Evolutionary conservation across 768 basidiomycete species (phyloP).

Genomic region (Holtermanniella nyarrowii): DNA sequence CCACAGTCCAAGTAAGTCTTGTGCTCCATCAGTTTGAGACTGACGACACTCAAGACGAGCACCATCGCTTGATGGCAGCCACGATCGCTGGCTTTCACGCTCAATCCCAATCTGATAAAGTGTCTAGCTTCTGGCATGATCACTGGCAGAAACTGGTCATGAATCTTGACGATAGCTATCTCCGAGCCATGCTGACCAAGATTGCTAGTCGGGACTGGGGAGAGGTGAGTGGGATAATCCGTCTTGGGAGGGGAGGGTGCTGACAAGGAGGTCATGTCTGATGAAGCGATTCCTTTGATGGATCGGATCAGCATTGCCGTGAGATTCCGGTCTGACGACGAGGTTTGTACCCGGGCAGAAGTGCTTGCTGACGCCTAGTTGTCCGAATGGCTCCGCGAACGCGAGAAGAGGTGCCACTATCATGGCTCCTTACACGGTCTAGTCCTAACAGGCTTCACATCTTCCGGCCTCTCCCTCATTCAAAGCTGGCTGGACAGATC

Average conservation of each 20-base stretch:
- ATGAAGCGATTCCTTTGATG: slow-evolving; percentile 28
- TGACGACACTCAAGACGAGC: slow-evolving; percentile 14
- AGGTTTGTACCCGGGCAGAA: slow-evolving; percentile 19
- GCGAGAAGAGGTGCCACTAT: slow-evolving; percentile 12
- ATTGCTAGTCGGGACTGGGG: slow-evolving; percentile 36
- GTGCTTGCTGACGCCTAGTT: slow-evolving; percentile 9
- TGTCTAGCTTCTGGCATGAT: slow-evolving; percentile 20
- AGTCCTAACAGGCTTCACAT: slow-evolving; percentile 28
- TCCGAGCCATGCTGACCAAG: slow-evolving; percentile 30
- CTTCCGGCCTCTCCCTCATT: slow-evolving; percentile 20
- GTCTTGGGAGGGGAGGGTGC: neutral
- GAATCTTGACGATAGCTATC: slow-evolving; percentile 34
- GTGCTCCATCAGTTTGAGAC: neutral
- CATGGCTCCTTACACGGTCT: slow-evolving; percentile 21
- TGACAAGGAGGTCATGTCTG: slow-evolving; percentile 15
- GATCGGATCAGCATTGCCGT: slow-evolving; percentile 34
- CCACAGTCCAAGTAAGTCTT: slow-evolving; percentile 21
- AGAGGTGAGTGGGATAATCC: neutral
- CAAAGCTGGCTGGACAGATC: slow-evolving; percentile 24
- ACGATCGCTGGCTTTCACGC: slow-evolving; percentile 26
- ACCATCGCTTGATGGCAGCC: slow-evolving; percentile 29
- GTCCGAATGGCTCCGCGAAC: slow-evolving; percentile 23
- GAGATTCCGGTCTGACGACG: slow-evolving; percentile 26
- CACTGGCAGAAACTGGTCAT: slow-evolving; percentile 29
- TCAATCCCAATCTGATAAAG: slow-evolving; percentile 15